phyloP scores from a whole-genome alignment of 2,329 filamentous ascomycete species.

The Polychaeton citri region DNA sequence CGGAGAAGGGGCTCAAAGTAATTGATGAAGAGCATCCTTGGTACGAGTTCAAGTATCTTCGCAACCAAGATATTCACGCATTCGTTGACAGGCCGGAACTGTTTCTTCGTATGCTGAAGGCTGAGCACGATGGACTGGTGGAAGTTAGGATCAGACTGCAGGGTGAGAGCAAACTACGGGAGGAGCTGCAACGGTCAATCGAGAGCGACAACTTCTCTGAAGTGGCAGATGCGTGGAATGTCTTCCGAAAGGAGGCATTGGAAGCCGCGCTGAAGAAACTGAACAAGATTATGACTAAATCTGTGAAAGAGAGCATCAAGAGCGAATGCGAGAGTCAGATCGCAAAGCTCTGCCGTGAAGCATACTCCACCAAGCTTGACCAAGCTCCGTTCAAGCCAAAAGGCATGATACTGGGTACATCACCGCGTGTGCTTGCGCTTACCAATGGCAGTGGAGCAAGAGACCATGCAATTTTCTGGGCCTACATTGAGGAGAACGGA shows the following conservation, averaged over 20 bases:
- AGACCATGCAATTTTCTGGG: conserved; percentile 73
- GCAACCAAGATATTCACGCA: conserved; percentile 55
- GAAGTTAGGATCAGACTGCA: conserved; percentile 72
- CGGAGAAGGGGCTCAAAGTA: conserved; percentile 82
- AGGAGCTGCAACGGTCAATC: conserved; percentile 68
- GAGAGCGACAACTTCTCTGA: conserved; percentile 93
- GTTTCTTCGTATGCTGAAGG: conserved; percentile 94
- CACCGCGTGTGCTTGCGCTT: conserved; percentile 72
- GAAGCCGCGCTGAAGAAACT: conserved; percentile 71
- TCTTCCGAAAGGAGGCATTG: conserved; percentile 70
- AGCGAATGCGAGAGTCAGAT: conserved; percentile 90
- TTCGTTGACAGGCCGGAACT: conserved; percentile 76
- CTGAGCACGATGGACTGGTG: conserved; percentile 84
- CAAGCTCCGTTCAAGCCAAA: conserved; percentile 94
- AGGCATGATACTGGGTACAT: conserved; percentile 77
- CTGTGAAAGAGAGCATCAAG: conserved; percentile 86
- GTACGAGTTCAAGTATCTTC: conserved; percentile 94
- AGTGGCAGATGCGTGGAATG: conserved; percentile 88
- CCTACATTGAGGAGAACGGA: conserved; percentile 86
- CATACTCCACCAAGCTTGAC: conserved; percentile 79
- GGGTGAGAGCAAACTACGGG: conserved; percentile 61
- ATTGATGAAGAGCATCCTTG: conserved; percentile 94
- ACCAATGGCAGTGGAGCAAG: conserved; percentile 76
- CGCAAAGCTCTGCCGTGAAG: conserved; percentile 74
- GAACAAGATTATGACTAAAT: conserved; percentile 71